phyloP scores from a whole-genome alignment of 139 green algal genomes.

The Tetradesmus obliquus region DNA sequence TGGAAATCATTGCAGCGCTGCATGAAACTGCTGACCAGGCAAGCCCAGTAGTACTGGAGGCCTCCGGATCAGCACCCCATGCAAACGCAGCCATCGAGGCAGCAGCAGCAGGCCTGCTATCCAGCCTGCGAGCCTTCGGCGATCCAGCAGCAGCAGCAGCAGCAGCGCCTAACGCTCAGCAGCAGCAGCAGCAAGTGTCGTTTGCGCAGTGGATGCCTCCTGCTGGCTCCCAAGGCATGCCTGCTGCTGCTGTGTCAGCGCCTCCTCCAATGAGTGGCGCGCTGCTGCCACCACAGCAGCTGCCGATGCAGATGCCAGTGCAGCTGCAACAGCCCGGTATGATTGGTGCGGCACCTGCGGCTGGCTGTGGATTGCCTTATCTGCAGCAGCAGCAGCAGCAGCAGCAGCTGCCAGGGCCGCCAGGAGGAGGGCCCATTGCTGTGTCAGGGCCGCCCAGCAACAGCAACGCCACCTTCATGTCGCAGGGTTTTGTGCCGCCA shows the following conservation, averaged over 20 bases:
- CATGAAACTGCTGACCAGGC: neutral
- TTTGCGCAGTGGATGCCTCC: neutral
- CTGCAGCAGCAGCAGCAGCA: neutral
- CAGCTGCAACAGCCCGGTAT: neutral
- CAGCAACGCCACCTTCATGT: neutral
- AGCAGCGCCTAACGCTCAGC: neutral
- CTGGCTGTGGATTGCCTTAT: neutral
- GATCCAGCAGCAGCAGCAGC: neutral
- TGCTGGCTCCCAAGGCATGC: neutral
- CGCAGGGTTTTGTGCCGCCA: neutral
- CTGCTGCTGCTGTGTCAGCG: neutral
- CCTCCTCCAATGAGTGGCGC: neutral
- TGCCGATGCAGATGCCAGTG: neutral
- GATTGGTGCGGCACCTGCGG: neutral
- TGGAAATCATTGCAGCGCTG: neutral
- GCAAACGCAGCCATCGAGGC: neutral
- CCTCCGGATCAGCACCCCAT: neutral
- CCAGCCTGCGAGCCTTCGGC: neutral
- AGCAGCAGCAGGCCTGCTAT: slow-evolving; percentile 9
- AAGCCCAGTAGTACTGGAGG: slow-evolving; percentile 9
- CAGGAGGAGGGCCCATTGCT: neutral
- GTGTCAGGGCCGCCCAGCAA: neutral
- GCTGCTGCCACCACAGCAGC: neutral
- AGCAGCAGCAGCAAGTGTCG: neutral
- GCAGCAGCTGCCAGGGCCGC: neutral